phyloP scores from a whole-genome alignment of 345 rosid genomes.

The Melastoma malabathricum region DNA sequence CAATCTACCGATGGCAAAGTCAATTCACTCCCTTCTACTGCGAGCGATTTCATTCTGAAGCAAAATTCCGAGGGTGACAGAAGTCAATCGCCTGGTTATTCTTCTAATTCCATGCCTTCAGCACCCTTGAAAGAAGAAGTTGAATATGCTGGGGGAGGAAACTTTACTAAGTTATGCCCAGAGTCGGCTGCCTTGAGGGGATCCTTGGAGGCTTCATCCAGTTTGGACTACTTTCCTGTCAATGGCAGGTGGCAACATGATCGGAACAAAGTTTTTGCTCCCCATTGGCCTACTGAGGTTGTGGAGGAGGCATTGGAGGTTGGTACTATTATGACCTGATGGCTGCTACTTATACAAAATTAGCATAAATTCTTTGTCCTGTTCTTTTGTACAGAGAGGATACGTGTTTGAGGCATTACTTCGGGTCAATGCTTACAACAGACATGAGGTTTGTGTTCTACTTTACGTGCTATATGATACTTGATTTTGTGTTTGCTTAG shows the following conservation, averaged over 20 bases:
- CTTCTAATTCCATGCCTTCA: conserved; percentile 57
- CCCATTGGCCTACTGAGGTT: conserved; percentile 50
- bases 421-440: conserved; percentile 79
- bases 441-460: conserved; percentile 46
- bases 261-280: conserved; percentile 25
- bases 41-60: conserved; percentile 7
- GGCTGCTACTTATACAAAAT: conserved; percentile 3
- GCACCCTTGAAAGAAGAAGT: conserved; percentile 25
- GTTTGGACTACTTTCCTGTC: conserved; percentile 16
- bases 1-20: background rate
- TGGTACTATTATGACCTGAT: conserved; percentile 11
- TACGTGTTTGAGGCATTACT: conserved; percentile 56
- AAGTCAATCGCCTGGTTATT: conserved; percentile 22
- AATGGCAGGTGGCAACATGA: conserved; percentile 17
- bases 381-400: conserved; percentile 39
- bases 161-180: conserved; percentile 31
- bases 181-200: conserved; percentile 23
- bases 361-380: background rate
- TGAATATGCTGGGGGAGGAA: conserved; percentile 6
- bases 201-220: conserved; percentile 14
- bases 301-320: conserved; percentile 62
- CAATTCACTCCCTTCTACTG: conserved; percentile 13
- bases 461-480: background rate
- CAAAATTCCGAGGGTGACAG: conserved; percentile 19
- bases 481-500: background rate